Evolutionary conservation across 805 yeast species (phyloP), one percentile per base, ranked within the genome.

Genomic region (Metschnikowia kunwiensis): DNA sequence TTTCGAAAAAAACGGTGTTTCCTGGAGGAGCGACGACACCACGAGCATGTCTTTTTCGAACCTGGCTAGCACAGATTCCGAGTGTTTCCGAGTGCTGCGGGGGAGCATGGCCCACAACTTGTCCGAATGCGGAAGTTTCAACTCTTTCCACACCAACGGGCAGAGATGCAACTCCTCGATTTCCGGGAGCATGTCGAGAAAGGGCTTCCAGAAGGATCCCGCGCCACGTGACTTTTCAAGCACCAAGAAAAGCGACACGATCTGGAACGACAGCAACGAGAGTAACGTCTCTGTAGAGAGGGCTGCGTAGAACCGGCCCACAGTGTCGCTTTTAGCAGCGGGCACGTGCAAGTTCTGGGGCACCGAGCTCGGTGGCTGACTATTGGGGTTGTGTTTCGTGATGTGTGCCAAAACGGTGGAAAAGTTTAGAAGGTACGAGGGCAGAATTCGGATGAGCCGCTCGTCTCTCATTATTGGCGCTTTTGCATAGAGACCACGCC

Each of bases 191-290:
- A 77, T 72, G 22, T 72, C 69, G 8, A 86, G 56, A 54, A 86
- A 86, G 0, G 86, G 86, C 27, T 56, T 53, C 94, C 94, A 86
- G 51, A 68, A 78, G 1, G 83, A 76, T 2, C 43, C 43, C 0
- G 38, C 27, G 1, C 53, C 57, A 32, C 81, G 54, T 24, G 50
- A 51, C 2, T 37, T 45, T 46, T 79, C 85, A 11, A 75, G 50
- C 4, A 64, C 55, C 3, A 79, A 36, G 47, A 66, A 83, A 37
- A 82, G 48, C 0, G 77, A 49, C 5, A 81, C 47, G 24, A 82
- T 51, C 55, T 82, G 89, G 51, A 80, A 78, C 2, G 88, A 79
- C 2, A 76, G 59, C 27, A 82, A 49, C 10, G 50, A 43, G 8
- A 66, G 36, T 7, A 82, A 41, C n/a, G 63, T 60, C 0, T 64